Evolutionary conservation across 495 filamentous ascomycete species (phyloP), one percentile per base, ranked within the genome.

Genomic region (Margaritispora aquatica): DNA sequence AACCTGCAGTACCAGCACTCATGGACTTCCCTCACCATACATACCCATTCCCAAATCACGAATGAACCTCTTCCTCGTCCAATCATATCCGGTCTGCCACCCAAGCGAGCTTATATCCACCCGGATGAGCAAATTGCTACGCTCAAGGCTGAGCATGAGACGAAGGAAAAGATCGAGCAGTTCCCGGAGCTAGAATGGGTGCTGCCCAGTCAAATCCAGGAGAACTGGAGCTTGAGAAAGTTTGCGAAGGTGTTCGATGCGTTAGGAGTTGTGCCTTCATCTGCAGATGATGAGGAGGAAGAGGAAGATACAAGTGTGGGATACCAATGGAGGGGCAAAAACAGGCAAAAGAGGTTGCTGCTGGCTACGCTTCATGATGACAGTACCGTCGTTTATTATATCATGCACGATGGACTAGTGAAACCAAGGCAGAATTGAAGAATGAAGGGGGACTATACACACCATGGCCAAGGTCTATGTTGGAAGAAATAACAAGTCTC

Each of bases 391-490:
- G 89, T 93, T 2, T 97, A 96, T 70, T 99, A 99, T 69, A 82
- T 96, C 66, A 83, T 97, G 46, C 92, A 96, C 63, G 93, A 97
- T 70, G 95, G 95, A 1, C 83, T 96, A 50, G 92, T 98, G 24
- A 98, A 97, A 73, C 94, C 95, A 2, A 77, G 95, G 58, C 94
- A 97, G 69, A 98, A 98, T 71, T 98, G 64, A 77, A 21, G n/a
- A 3, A 50, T 50, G 4, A 15, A 17, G 2, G 15, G 21, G 24
- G 21, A 8, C 4, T 13, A 21, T 23, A 19, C 48, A 51, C 11
- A 51, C 20, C 20, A 51, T 24, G 44, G 21, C 4, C 5, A n/a
- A 48, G 44, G 44, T 48, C 4, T 23, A 48, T 23, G 17, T 48
- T 48, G 17, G 44, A 23, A 23, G 4, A 13, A 34, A 13, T 13